Percentiles rank a stretch among this genome's conserved stretches.
Evolutionary conservation across 2,329 filamentous ascomycete species (phyloP).

Genomic region (Trichophyton benhamiae): DNA sequence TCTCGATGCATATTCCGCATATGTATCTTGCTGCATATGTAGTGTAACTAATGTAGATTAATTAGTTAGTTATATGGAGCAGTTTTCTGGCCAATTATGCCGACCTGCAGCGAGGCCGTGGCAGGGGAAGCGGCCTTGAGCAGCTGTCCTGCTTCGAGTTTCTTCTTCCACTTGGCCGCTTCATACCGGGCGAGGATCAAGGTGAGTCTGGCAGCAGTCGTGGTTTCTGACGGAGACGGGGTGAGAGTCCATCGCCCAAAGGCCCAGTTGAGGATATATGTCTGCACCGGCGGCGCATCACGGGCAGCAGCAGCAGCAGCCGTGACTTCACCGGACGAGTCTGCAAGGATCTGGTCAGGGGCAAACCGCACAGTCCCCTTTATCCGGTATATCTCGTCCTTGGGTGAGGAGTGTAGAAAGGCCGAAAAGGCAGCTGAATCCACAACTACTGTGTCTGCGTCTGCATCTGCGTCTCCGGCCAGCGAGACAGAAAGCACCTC

Average conservation of each 20-base stretch:
- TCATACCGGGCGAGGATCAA: slow-evolving; percentile 38
- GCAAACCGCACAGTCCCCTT: slow-evolving; percentile 53
- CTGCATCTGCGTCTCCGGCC: slow-evolving; percentile 21
- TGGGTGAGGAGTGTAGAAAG: slow-evolving; percentile 60
- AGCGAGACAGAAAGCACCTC: slow-evolving; percentile 80
- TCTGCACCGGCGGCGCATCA: slow-evolving; percentile 19
- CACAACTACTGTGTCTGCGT: slow-evolving; percentile 33
- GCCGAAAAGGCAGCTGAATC: slow-evolving; percentile 49
- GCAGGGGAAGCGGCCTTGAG: slow-evolving; percentile 13
- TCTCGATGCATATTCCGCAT: neutral
- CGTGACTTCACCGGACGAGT: slow-evolving; percentile 36
- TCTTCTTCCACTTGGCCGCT: slow-evolving; percentile 39
- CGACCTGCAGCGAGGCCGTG: slow-evolving; percentile 22
- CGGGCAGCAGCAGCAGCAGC: slow-evolving; percentile 11
- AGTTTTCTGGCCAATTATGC: slow-evolving; percentile 12
- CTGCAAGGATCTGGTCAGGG: slow-evolving; percentile 31
- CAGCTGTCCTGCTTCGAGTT: slow-evolving; percentile 30
- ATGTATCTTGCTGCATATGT: neutral
- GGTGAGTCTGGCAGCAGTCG: slow-evolving; percentile 29
- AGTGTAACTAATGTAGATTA: no score
- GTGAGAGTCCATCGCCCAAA: slow-evolving; percentile 94
- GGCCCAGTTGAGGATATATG: slow-evolving; percentile 95
- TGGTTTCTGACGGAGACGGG: slow-evolving; percentile 30
- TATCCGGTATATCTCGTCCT: slow-evolving; percentile 92
- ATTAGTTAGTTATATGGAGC: no score